A percentile compares a stretch with the other conserved stretches of the same genome.
These are phyloP conservation scores for Typha latifolia DNA, from an alignment of 176 grass and related monocot species.

Conservation along the genomic window DNA sequence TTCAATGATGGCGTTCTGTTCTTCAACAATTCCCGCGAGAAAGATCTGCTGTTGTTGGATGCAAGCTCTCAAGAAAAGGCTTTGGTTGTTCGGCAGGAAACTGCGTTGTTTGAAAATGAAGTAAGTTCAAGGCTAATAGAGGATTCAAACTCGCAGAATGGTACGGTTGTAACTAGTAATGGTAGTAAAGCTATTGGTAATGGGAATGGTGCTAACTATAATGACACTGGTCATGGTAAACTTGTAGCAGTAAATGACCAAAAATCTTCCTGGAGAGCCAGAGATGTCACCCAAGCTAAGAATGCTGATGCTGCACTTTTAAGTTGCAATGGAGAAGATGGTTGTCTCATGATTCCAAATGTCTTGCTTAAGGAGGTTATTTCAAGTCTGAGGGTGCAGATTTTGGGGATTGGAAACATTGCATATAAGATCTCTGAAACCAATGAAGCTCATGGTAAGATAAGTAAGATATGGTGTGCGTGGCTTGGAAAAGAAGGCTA, in stretches of 20 bases:
- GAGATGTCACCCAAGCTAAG: conserved; percentile 4
- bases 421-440: conserved; percentile 57
- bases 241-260: not conserved
- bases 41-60: conserved; percentile 34
- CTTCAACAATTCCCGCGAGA: conserved; percentile 51
- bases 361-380: conserved; percentile 65
- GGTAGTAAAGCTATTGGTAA: not conserved
- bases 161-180: not conserved
- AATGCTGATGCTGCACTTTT: not conserved
- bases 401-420: conserved; percentile 69
- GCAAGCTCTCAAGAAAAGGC: conserved; percentile 32
- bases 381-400: conserved; percentile 44
- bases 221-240: conserved; percentile 1
- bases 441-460: conserved; percentile 37
- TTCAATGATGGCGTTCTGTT: conserved; percentile 94
- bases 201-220: not conserved
- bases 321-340: conserved; percentile 18
- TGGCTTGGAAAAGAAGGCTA: conserved; percentile 59
- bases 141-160: conserved; percentile 25
- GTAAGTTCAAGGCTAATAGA: conserved; percentile 35
- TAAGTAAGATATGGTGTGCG: conserved; percentile 86
- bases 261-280: conserved; percentile 17
- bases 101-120: conserved; percentile 27
- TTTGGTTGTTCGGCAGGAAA: conserved; percentile 33
- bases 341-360: conserved; percentile 50